Base-by-base conservation (phyloP, 768 basidiomycete species). In the Galerina marginata region DNA sequence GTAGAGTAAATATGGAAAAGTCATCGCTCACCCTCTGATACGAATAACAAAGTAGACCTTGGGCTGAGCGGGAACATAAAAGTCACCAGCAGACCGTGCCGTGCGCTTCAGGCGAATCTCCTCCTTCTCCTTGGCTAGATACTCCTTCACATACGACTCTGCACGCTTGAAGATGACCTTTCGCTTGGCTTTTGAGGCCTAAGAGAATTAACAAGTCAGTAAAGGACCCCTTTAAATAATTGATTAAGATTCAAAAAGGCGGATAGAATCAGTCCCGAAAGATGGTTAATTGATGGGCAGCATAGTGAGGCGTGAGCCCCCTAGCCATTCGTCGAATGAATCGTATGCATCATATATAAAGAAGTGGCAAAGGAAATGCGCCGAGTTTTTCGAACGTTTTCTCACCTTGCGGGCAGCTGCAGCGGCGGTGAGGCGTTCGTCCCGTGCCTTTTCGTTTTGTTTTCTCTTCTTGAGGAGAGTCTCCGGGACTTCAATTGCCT, bases 401-500 rank as follows among this genome's bases (percentile, higher is more conserved):
- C 88, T 75, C 74, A 96, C 95, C 90, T 96, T 96, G 74, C 92
- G 90, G 65, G 95, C 94, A 67, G 89, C 90, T 43, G 81, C 75
- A 23, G 92, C 93, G 61, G 92, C 91, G 66, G 83, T 87, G 66
- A 96, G 83, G 70, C 92, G 93, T 74, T 96, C 95, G 83, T 96
- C 95, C 72, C 94, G 86, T 65, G 90, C 91, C 84, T 96, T 96
- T 84, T 96, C 94, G 73, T 89, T 96, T 82, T 95, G 92, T 83
- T 96, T 95, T 82, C 96, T 90, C 85, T 96, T 98, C 88, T 97
- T 98, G 83, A 98, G 93, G 83, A 98, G 89, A 74, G 96, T 98
- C 90, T 97, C 96, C 77, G 96, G 96, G 81, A 96, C 96, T 87
- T 96, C 92, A 76, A 97, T 89, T 73, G 89, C 87, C 92, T 94